These are phyloP conservation scores for Mucor saturninus DNA, from an alignment of 371 early-diverging fungal species.

Conservation along the genomic window DNA sequence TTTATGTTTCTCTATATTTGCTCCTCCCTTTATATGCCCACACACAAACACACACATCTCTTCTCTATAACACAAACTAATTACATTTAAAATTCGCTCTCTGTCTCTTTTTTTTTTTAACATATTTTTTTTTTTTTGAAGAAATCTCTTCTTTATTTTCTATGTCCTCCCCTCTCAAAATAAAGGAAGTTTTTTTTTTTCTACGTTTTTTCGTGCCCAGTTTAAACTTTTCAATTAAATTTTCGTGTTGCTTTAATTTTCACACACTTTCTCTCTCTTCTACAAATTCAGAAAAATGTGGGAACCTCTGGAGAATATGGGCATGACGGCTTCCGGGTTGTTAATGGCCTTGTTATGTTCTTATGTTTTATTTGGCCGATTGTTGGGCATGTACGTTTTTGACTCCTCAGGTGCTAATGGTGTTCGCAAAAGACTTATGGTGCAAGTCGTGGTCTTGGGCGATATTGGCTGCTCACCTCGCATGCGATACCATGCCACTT, in stretches of 20 bases:
- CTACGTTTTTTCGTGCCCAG: not conserved
- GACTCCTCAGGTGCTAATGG: conserved; percentile 27
- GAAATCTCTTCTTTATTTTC: not conserved
- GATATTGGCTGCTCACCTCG: conserved; percentile 95
- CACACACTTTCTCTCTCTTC: not conserved
- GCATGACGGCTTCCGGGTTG: conserved; percentile 26
- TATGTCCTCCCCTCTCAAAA: not conserved
- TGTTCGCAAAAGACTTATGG: conserved; percentile 37
- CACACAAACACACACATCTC: not conserved
- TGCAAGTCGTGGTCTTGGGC: conserved; percentile 83
- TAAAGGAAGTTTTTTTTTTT: not conserved
- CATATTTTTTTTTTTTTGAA: not conserved
- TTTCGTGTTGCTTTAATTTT: not conserved
- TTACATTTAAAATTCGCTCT: not conserved
- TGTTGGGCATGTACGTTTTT: conserved; percentile 44
- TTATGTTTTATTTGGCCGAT: conserved; percentile 42
- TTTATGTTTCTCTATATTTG: not conserved
- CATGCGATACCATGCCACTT: conserved; percentile 93
- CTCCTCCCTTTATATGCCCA: not conserved
- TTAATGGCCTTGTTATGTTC: conserved; percentile 45
- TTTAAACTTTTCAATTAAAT: not conserved
- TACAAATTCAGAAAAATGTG: not conserved
- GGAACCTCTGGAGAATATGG: not conserved
- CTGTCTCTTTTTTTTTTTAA: not conserved
- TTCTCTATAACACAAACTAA: not conserved